These are phyloP conservation scores for Verticillium longisporum DNA, from an alignment of 2,329 filamentous ascomycete species.

Conservation along the genomic window DNA sequence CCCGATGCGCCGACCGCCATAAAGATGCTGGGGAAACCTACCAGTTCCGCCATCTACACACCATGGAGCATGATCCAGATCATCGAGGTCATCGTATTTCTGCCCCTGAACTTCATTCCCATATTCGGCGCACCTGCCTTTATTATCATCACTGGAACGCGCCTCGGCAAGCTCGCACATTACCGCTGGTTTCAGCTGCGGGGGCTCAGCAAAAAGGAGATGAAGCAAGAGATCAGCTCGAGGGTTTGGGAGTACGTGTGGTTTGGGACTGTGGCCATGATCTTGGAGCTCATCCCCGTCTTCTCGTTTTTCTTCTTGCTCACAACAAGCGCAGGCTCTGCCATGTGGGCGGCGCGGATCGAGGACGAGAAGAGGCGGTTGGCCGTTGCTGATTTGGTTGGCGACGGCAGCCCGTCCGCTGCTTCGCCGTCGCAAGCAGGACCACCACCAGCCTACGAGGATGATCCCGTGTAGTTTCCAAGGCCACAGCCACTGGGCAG, in stretches of 20 bases:
- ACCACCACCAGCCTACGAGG: slow-evolving; percentile 29
- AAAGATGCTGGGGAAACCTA: slow-evolving; percentile 77
- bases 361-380: slow-evolving; percentile 48
- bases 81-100: slow-evolving; percentile 68
- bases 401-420: slow-evolving; percentile 15
- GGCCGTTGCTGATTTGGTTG: slow-evolving; percentile 12
- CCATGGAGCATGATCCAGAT: slow-evolving; percentile 92
- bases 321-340: slow-evolving; percentile 77
- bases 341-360: slow-evolving; percentile 76
- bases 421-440: slow-evolving; percentile 21
- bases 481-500: neutral
- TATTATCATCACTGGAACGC: slow-evolving; percentile 78
- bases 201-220: slow-evolving; percentile 66
- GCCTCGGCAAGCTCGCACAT: slow-evolving; percentile 82
- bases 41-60: slow-evolving; percentile 67
- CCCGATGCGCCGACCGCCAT: slow-evolving; percentile 65
- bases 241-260: slow-evolving; percentile 80
- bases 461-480: slow-evolving; percentile 23
- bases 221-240: slow-evolving; percentile 60
- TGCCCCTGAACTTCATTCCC: slow-evolving; percentile 84
- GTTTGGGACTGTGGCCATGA: slow-evolving; percentile 82
- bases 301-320: slow-evolving; percentile 92
- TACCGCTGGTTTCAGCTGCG: slow-evolving; percentile 84
- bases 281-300: slow-evolving; percentile 80
- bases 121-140: slow-evolving; percentile 79